Evolutionary conservation across 2,329 filamentous ascomycete genomes (phyloP).

Genomic region (Pseudopithomyces chartarum): DNA sequence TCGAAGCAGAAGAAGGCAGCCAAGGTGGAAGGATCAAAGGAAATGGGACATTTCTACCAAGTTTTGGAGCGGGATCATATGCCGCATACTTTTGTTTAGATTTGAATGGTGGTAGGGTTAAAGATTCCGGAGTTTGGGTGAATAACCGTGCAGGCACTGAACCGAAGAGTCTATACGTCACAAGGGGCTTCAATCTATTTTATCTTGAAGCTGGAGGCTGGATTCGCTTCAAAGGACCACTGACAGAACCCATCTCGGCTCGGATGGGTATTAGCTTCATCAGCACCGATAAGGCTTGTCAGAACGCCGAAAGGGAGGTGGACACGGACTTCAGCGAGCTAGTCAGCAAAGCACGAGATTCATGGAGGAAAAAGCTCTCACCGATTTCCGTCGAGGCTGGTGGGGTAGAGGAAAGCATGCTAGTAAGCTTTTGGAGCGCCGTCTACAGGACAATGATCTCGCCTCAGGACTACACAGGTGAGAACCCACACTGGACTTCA

Average conservation of each 20-base stretch:
- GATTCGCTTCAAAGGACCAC: conserved; percentile 58
- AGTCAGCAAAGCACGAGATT: conserved; percentile 46
- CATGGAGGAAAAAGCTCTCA: conserved; percentile 48
- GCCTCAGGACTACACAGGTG: conserved; percentile 54
- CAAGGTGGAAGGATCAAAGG: conserved; percentile 57
- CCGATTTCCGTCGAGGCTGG: conserved; percentile 46
- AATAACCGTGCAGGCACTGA: conserved; percentile 57
- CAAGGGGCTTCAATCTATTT: conserved; percentile 42
- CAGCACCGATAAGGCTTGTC: conserved; percentile 67
- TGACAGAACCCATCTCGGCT: conserved; percentile 62
- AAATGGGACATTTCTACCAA: conserved; percentile 63
- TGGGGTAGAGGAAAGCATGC: conserved; percentile 42
- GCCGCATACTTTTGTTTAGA: conserved; percentile 65
- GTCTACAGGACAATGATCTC: conserved; percentile 53
- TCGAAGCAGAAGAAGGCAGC: conserved; percentile 49
- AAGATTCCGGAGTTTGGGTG: conserved; percentile 63
- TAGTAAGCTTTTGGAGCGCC: conserved; percentile 51
- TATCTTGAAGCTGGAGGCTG: conserved; percentile 43
- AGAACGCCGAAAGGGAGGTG: conserved; percentile 70
- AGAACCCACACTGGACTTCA: conserved; percentile 53
- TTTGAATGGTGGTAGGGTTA: conserved; percentile 54
- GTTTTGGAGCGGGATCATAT: conserved; percentile 67
- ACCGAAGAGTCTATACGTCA: conserved; percentile 46
- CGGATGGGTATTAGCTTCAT: conserved; percentile 74
- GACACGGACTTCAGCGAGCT: conserved; percentile 65